phyloP scores from a whole-genome alignment of 352 stramenopile genomes.

The Bremia lactucae region DNA sequence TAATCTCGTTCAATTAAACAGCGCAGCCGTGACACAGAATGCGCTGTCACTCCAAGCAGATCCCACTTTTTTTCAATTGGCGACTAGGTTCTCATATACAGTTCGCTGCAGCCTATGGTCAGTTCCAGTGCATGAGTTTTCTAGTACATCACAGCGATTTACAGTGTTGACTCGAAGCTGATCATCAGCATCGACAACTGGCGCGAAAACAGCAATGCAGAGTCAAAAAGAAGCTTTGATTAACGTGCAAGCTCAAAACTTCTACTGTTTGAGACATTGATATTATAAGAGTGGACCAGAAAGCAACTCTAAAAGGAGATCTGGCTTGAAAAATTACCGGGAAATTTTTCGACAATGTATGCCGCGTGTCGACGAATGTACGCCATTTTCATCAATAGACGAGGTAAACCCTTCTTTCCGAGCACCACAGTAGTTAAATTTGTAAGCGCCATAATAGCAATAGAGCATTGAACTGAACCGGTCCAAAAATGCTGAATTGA shows the following conservation, averaged over 20 bases:
- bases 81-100: conserved; percentile 47
- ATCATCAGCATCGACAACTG: conserved; percentile 6
- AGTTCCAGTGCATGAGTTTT: conserved; percentile 38
- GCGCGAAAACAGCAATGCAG: conserved; percentile 10
- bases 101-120: conserved; percentile 31
- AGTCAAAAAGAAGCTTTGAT: conserved; percentile 23
- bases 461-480: neutral
- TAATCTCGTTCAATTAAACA: no score
- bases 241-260: no score
- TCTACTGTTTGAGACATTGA: no score
- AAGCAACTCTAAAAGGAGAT: no score
- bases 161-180: conserved; percentile 1
- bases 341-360: conserved; percentile 59
- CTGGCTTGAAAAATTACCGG: conserved; percentile 36
- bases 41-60: conserved; percentile 40
- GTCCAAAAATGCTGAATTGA: neutral
- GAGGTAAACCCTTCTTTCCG: conserved; percentile 18
- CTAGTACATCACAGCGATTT: no score
- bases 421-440: no score
- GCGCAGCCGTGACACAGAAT: conserved; percentile 21
- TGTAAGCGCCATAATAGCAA: neutral
- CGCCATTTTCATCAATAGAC: conserved; percentile 61
- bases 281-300: no score
- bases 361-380: conserved; percentile 64
- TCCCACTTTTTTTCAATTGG: conserved; percentile 32